Evolutionary conservation across 2,329 filamentous ascomycete species (phyloP).

Genomic region (Aspergillus sergii): DNA sequence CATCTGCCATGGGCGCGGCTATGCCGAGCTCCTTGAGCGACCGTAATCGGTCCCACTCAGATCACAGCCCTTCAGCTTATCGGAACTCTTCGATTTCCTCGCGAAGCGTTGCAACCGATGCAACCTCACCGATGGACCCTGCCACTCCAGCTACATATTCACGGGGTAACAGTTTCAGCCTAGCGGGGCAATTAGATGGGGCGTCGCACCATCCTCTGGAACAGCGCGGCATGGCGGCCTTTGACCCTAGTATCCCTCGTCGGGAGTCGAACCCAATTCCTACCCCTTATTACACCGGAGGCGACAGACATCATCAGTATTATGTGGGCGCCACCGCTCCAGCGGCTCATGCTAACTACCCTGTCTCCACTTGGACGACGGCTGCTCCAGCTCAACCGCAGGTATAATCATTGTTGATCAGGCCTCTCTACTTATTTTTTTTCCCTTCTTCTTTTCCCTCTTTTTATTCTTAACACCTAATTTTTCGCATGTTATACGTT

Average conservation of each 20-base stretch:
- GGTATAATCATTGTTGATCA: slow-evolving; percentile 30
- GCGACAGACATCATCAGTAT: slow-evolving; percentile 37
- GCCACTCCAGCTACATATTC: slow-evolving; percentile 40
- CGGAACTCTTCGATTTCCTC: slow-evolving; percentile 44
- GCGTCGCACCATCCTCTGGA: slow-evolving; percentile 33
- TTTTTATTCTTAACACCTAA: slow-evolving; percentile 14
- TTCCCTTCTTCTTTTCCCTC: slow-evolving; percentile 15
- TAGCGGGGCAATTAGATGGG: slow-evolving; percentile 37
- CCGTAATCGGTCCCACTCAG: slow-evolving; percentile 40
- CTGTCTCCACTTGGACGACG: slow-evolving; percentile 42
- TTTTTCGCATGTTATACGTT: slow-evolving; percentile 2
- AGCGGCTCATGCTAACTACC: slow-evolving; percentile 35
- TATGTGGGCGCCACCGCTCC: slow-evolving; percentile 33
- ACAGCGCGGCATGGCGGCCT: slow-evolving; percentile 33
- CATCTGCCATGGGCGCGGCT: slow-evolving; percentile 33
- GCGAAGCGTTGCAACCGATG: slow-evolving; percentile 41
- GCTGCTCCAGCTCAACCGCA: slow-evolving; percentile 41
- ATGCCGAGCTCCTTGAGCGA: slow-evolving; percentile 37
- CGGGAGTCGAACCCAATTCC: slow-evolving; percentile 40
- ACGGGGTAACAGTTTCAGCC: slow-evolving; percentile 38
- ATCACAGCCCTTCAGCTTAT: slow-evolving; percentile 40
- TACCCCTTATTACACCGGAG: slow-evolving; percentile 36
- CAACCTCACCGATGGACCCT: slow-evolving; percentile 42
- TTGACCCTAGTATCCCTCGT: slow-evolving; percentile 37
- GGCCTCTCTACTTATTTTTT: slow-evolving; percentile 15